These are phyloP conservation scores for Trichoderma gracile DNA, from an alignment of 2,329 filamentous ascomycete genomes.

Conservation along the genomic window DNA sequence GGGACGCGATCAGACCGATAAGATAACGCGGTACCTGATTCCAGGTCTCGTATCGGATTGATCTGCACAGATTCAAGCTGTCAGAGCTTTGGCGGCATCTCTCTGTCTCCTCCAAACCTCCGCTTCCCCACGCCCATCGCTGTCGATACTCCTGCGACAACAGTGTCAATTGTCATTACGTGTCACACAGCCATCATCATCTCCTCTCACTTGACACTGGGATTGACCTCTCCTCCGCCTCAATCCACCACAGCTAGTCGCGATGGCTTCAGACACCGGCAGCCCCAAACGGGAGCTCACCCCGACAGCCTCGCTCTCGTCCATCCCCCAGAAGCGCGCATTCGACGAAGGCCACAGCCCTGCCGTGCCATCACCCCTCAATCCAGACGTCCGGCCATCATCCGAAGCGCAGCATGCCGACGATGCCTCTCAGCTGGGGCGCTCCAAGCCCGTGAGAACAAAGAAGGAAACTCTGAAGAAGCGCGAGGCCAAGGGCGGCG, in stretches of 20 bases:
- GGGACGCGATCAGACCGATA: conserved; percentile 19
- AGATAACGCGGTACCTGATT: conserved; percentile 16
- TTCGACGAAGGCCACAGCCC: conserved; percentile 71
- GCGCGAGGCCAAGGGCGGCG: conserved; percentile 61
- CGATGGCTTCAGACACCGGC: conserved; percentile 42
- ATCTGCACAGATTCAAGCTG: no score
- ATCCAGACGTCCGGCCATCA: conserved; percentile 58
- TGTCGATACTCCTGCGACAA: background rate
- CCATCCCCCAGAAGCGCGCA: conserved; percentile 64
- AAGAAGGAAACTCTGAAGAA: conserved; percentile 71
- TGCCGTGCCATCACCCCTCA: conserved; percentile 71
- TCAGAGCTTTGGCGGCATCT: no score
- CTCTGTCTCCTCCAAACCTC: background rate
- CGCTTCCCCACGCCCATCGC: background rate
- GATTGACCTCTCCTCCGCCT: background rate
- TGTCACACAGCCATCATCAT: background rate
- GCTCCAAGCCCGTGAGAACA: conserved; percentile 47
- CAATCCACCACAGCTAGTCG: conserved; percentile 20
- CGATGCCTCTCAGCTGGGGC: conserved; percentile 45
- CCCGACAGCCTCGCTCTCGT: conserved; percentile 44
- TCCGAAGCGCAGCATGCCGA: conserved; percentile 45
- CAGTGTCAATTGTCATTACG: background rate
- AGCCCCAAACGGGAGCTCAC: conserved; percentile 46
- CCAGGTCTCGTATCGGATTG: background rate
- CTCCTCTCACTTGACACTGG: background rate